Conservation (phyloP, 2,329 filamentous ascomycete genomes). For the Colletotrichum liriopes region DNA sequence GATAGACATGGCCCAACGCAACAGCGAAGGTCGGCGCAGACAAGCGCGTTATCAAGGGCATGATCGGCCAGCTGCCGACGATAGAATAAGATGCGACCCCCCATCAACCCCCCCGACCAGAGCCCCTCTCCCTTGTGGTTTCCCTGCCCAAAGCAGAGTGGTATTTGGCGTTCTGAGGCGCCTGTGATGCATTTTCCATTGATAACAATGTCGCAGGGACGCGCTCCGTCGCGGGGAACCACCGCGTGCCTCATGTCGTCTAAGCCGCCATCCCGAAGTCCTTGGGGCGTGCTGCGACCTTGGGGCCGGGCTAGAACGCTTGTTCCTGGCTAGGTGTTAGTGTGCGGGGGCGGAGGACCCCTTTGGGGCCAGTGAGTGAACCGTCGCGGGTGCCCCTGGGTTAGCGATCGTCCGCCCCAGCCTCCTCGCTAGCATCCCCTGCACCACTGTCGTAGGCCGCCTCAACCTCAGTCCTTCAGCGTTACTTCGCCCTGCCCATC, state of each 20-base stretch:
- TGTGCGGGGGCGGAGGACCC: conserved; percentile 15
- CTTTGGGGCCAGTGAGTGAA: conserved; percentile 1
- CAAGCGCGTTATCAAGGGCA: conserved; percentile 4
- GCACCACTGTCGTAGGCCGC: background rate
- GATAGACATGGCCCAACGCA: conserved; percentile 20
- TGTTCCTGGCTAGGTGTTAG: conserved; percentile 34
- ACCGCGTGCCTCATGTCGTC: background rate
- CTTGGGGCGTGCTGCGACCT: background rate
- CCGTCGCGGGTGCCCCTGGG: conserved; percentile 16
- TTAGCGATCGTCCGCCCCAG: conserved; percentile 18
- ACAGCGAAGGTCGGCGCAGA: conserved; percentile 21
- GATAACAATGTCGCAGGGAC: conserved; percentile 22
- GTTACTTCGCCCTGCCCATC: conserved; percentile 1
- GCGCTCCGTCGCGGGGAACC: background rate
- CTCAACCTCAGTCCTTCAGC: conserved; percentile 1
- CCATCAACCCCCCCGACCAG: background rate
- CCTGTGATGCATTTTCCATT: background rate
- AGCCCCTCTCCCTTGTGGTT: background rate
- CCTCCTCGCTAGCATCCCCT: conserved; percentile 10
- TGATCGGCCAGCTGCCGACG: conserved; percentile 37
- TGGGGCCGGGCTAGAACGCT: conserved; percentile 23
- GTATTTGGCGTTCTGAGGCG: conserved; percentile 11
- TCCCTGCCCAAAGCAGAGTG: background rate
- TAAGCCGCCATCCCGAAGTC: background rate
- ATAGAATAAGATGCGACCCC: conserved; percentile 7